Conservation (phyloP, 805 yeast genomes). For the Saccharomyces paradoxus region DNA sequence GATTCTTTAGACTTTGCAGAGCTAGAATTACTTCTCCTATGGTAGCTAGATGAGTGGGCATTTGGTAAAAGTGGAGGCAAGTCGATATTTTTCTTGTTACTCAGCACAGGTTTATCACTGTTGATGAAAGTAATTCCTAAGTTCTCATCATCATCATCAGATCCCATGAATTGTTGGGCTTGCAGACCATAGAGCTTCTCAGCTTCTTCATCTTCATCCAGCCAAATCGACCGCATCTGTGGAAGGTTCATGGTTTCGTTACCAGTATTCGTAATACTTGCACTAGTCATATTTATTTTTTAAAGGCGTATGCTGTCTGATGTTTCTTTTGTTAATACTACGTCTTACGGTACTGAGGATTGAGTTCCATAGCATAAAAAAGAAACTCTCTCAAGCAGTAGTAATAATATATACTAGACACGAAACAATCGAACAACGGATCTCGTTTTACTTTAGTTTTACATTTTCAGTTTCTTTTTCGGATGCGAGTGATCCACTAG, state of each 20-base stretch:
- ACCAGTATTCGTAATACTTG: not conserved
- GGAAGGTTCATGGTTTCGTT: constrained; percentile 7
- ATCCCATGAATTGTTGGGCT: constrained; percentile 20
- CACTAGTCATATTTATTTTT: not conserved
- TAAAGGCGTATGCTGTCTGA: not conserved
- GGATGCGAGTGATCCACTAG: not conserved
- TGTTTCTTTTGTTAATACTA: not conserved
- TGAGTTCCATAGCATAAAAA: not conserved
- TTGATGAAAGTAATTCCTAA: constrained; percentile 27
- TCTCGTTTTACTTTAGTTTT: not conserved
- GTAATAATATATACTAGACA: not conserved
- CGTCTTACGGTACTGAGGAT: not conserved
- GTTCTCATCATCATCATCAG: constrained; percentile 18
- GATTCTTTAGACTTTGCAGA: not conserved
- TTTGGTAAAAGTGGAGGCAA: constrained; percentile 23
- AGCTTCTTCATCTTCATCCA: constrained; percentile 34
- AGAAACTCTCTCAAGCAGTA: not conserved
- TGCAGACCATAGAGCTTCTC: constrained; percentile 30
- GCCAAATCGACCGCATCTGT: constrained; percentile 37
- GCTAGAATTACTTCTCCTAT: not conserved
- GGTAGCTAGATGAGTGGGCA: constrained; percentile 5
- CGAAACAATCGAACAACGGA: not conserved
- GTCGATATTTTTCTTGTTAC: constrained; percentile 25
- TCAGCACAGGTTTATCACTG: constrained; percentile 28
- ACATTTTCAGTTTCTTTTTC: not conserved